phyloP scores from a whole-genome alignment of 2,329 filamentous ascomycete genomes.

The Diatrype stigma region DNA sequence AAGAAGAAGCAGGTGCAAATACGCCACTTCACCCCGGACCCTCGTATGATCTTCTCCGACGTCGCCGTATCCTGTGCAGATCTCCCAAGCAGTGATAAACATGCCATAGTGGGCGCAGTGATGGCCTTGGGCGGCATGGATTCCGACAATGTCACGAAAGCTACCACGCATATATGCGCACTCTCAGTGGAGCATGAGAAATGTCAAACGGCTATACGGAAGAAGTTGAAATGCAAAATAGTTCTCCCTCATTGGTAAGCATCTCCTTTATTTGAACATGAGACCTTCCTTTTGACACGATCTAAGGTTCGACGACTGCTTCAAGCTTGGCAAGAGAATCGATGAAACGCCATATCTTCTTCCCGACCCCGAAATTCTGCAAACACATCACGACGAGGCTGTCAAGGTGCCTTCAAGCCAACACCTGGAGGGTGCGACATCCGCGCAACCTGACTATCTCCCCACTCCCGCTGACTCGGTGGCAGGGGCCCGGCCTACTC shows the following conservation, averaged over 20 bases:
- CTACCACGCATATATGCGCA: slow-evolving; percentile 87
- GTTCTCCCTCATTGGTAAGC: slow-evolving; percentile 87
- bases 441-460: slow-evolving; percentile 39
- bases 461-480: slow-evolving; percentile 36
- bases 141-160: slow-evolving; percentile 63
- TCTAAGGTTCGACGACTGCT: slow-evolving; percentile 87
- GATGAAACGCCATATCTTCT: slow-evolving; percentile 82
- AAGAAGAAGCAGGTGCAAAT: slow-evolving; percentile 71
- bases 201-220: slow-evolving; percentile 58
- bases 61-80: slow-evolving; percentile 80
- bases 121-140: slow-evolving; percentile 85
- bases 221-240: slow-evolving; percentile 69
- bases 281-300: slow-evolving; percentile 17
- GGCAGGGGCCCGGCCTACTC: slow-evolving; percentile 39
- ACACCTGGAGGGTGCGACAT: slow-evolving; percentile 65
- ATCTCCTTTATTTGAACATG: neutral
- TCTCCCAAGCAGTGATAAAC: slow-evolving; percentile 80
- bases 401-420: slow-evolving; percentile 54
- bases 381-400: slow-evolving; percentile 49
- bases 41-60: slow-evolving; percentile 82
- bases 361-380: slow-evolving; percentile 81
- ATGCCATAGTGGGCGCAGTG: slow-evolving; percentile 86
- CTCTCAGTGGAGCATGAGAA: slow-evolving; percentile 71
- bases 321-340: slow-evolving; percentile 87
- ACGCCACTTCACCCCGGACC: slow-evolving; percentile 85